These are phyloP conservation scores for Lipomyces chichibuensis DNA, from an alignment of 805 yeast species.

Conservation along the genomic window DNA sequence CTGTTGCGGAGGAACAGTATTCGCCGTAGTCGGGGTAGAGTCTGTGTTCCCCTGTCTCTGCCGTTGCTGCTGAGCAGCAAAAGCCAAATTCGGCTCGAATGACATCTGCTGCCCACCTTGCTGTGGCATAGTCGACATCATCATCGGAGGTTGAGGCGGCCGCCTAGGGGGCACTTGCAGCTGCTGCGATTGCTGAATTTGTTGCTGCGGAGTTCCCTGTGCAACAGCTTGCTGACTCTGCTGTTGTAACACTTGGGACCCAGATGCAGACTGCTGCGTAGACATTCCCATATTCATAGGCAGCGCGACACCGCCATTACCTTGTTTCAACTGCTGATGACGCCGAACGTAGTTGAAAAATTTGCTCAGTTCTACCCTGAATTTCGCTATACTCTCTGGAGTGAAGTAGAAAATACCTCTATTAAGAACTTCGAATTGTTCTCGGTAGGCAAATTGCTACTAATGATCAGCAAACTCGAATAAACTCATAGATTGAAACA, in stretches of 20 bases:
- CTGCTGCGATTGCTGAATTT: conserved; percentile 5
- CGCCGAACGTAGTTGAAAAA: conserved; percentile 28
- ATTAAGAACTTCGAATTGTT: conserved; percentile 28
- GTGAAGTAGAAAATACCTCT: conserved; percentile 22
- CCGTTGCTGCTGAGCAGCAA: conserved; percentile 11
- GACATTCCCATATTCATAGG: background rate
- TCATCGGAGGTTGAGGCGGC: background rate
- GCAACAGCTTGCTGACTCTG: conserved; percentile 9
- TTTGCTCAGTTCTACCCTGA: conserved; percentile 25
- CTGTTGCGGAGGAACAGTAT: conserved; percentile 6
- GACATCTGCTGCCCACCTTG: conserved; percentile 6
- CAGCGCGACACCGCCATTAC: background rate
- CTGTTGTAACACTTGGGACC: conserved; percentile 11
- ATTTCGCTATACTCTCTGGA: conserved; percentile 17
- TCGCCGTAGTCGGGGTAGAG: background rate
- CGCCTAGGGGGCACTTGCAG: background rate
- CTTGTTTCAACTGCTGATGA: conserved; percentile 12
- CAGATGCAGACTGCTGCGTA: background rate
- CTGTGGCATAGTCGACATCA: background rate
- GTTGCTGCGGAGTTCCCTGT: conserved; percentile 14
- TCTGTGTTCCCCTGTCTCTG: background rate
- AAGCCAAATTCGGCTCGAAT: conserved; percentile 13
- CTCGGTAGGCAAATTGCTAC: conserved; percentile 31
- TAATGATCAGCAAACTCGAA: background rate
- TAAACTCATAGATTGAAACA: background rate